A percentile compares a stretch with the other conserved stretches of the same genome.
Conservation (phyloP, 164 flowering plant genomes). For the Umbilicus rupestris region DNA sequence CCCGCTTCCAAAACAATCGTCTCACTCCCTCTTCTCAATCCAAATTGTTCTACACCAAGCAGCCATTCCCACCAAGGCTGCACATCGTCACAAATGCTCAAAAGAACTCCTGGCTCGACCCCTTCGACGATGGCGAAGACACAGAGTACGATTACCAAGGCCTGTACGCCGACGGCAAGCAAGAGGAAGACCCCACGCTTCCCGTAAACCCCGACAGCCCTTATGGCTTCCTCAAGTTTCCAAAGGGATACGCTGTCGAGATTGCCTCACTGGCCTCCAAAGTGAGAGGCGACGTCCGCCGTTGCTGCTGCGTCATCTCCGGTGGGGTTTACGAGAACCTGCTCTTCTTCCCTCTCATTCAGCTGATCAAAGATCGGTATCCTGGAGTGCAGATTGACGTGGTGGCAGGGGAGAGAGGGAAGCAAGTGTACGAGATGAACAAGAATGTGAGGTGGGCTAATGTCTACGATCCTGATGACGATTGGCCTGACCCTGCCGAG, state of each 20-base stretch:
- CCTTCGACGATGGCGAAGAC: slow-evolving; percentile 74
- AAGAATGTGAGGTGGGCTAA: slow-evolving; percentile 89
- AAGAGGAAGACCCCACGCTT: slow-evolving; percentile 73
- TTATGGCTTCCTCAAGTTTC: slow-evolving; percentile 86
- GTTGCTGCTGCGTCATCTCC: slow-evolving; percentile 68
- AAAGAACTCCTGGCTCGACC: slow-evolving; percentile 64
- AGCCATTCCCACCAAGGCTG: slow-evolving; percentile 13
- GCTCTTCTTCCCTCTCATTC: slow-evolving; percentile 75
- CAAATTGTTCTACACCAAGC: slow-evolving; percentile 17
- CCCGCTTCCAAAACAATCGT: neutral
- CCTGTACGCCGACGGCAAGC: slow-evolving; percentile 64
- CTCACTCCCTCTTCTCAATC: slow-evolving; percentile 14
- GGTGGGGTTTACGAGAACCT: slow-evolving; percentile 88
- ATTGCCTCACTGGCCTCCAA: slow-evolving; percentile 60
- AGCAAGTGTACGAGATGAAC: slow-evolving; percentile 74
- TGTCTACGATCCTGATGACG: slow-evolving; percentile 62
- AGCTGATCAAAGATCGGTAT: slow-evolving; percentile 75
- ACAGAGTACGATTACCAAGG: slow-evolving; percentile 62
- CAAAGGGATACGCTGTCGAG: slow-evolving; percentile 56
- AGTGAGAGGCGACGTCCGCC: slow-evolving; percentile 70
- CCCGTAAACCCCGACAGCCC: slow-evolving; percentile 73
- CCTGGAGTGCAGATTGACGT: slow-evolving; percentile 87
- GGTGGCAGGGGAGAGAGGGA: slow-evolving; percentile 54
- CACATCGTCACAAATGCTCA: slow-evolving; percentile 27
- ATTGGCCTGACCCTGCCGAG: slow-evolving; percentile 72